These are phyloP conservation scores for Verticillium dahliae DNA, from an alignment of 2,329 filamentous ascomycete genomes.

Conservation along the genomic window DNA sequence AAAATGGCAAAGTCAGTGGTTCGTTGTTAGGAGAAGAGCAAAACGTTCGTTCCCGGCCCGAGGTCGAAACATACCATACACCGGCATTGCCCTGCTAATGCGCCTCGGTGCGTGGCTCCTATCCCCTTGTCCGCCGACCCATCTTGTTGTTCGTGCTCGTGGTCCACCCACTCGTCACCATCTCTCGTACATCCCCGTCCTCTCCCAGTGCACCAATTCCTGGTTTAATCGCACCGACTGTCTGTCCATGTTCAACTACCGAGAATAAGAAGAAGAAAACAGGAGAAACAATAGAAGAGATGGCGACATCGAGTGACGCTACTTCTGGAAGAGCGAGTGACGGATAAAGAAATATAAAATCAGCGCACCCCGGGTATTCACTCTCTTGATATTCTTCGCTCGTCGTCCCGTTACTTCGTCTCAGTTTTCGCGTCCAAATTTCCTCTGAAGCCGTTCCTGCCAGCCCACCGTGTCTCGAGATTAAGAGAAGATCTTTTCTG, in stretches of 20 bases:
- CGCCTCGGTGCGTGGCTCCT: neutral
- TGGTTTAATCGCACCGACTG: neutral
- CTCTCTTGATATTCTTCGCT: neutral
- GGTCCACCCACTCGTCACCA: neutral
- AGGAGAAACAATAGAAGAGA: neutral
- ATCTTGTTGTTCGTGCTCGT: neutral
- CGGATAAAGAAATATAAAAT: neutral
- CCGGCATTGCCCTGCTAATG: conserved; percentile 1
- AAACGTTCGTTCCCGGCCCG: neutral
- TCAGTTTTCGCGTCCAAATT: neutral
- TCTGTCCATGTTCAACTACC: neutral
- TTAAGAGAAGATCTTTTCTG: neutral
- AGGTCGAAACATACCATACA: conserved; percentile 1
- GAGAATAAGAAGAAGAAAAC: neutral
- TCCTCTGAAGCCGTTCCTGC: neutral
- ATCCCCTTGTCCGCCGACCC: neutral
- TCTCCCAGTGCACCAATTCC: neutral
- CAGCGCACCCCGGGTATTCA: conserved; percentile 1
- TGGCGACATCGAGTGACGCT: too few species aligned
- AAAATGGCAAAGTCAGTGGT: neutral
- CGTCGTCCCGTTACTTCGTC: neutral
- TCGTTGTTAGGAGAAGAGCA: neutral
- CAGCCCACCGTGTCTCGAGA: neutral
- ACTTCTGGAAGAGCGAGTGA: neutral
- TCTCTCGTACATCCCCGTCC: neutral